A percentile compares a stretch with the other conserved stretches of the same genome.
Conservation (phyloP, 305 asterid species). For the Fraxinus platypoda region DNA sequence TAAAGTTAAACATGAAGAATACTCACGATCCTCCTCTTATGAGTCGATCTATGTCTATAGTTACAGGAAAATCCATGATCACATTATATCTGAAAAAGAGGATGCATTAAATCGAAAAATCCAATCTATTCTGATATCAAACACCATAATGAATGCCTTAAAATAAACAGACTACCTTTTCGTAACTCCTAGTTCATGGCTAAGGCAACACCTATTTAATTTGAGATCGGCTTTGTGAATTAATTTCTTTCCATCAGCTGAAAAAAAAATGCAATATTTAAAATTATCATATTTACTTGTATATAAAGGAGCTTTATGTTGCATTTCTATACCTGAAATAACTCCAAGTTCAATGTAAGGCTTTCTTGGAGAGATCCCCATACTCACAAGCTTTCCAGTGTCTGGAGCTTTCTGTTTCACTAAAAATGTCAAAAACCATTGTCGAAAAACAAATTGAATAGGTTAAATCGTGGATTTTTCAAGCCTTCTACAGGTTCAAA, state of each 20-base stretch:
- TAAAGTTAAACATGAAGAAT: background rate
- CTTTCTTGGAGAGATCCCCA: slow-evolving; percentile 49
- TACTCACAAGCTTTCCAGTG: slow-evolving; percentile 60
- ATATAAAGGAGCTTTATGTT: background rate
- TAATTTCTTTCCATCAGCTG: slow-evolving; percentile 50
- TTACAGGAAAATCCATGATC: slow-evolving; percentile 63
- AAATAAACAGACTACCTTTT: slow-evolving; percentile 27
- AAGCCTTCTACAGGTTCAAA: background rate
- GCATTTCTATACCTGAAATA: slow-evolving; percentile 40
- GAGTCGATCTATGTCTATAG: slow-evolving; percentile 51
- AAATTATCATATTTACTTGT: background rate
- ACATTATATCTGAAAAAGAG: slow-evolving; percentile 55
- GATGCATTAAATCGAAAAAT: background rate
- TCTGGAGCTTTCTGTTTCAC: slow-evolving; percentile 53
- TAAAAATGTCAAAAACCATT: background rate
- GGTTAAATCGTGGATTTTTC: background rate
- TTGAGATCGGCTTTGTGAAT: slow-evolving; percentile 57
- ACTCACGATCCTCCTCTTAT: slow-evolving; percentile 65
- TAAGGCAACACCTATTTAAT: slow-evolving; percentile 47
- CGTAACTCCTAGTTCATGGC: slow-evolving; percentile 67
- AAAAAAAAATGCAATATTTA: background rate
- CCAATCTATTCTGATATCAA: background rate
- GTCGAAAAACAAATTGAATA: background rate
- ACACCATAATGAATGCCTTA: background rate
- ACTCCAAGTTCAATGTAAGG: slow-evolving; percentile 66